phyloP scores from a whole-genome alignment of 768 basidiomycete genomes.

The Tylopilus sp. region DNA sequence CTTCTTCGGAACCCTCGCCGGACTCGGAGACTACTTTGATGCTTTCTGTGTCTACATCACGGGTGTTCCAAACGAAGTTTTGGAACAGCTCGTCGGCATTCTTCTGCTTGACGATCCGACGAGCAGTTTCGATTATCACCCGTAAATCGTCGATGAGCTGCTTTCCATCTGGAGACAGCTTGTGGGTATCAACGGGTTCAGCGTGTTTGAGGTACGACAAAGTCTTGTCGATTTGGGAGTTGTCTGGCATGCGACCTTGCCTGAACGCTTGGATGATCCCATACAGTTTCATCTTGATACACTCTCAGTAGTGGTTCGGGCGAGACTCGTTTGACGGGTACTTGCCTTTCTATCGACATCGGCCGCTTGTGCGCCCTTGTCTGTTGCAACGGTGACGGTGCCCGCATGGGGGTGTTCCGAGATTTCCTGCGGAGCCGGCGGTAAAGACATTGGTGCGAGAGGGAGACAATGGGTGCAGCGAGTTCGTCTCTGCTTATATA shows the following conservation, averaged over 20 bases:
- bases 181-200: slow-evolving; percentile 56
- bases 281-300: slow-evolving; percentile 58
- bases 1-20: slow-evolving; percentile 43
- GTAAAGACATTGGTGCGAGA: slow-evolving; percentile 54
- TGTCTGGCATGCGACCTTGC: slow-evolving; percentile 74
- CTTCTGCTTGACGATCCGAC: slow-evolving; percentile 74
- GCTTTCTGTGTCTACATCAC: slow-evolving; percentile 40
- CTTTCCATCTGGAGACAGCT: slow-evolving; percentile 75
- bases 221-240: slow-evolving; percentile 72
- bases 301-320: background rate
- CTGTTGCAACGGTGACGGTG: slow-evolving; percentile 65
- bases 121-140: slow-evolving; percentile 74
- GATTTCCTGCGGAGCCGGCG: slow-evolving; percentile 59
- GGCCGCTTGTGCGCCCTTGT: slow-evolving; percentile 56
- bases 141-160: slow-evolving; percentile 74
- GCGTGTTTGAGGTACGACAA: slow-evolving; percentile 62
- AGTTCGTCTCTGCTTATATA: slow-evolving; percentile 5
- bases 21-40: slow-evolving; percentile 41
- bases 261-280: slow-evolving; percentile 81
- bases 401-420: slow-evolving; percentile 51
- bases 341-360: slow-evolving; percentile 78
- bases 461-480: background rate
- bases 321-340: background rate
- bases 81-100: slow-evolving; percentile 91
- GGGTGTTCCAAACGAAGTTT: slow-evolving; percentile 82